Evolutionary conservation across 2,329 filamentous ascomycete genomes (phyloP).

Genomic region (Fusarium beomiforme): DNA sequence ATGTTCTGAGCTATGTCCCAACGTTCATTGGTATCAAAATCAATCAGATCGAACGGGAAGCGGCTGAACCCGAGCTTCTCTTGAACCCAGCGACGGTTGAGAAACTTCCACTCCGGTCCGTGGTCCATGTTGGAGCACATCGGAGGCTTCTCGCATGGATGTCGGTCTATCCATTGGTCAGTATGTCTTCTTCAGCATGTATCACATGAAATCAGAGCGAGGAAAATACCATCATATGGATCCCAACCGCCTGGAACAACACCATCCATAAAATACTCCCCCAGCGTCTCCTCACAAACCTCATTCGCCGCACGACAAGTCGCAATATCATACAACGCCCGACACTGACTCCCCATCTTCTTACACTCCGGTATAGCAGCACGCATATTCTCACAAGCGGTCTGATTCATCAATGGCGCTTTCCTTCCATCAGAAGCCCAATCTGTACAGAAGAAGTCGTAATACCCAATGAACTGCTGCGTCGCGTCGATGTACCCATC

Average conservation of each 20-base stretch:
- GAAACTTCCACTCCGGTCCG: conserved; percentile 18
- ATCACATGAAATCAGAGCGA: background rate
- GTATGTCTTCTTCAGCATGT: accelerated
- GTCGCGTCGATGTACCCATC: conserved; percentile 32
- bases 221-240: conserved; percentile 17
- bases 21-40: conserved; percentile 5
- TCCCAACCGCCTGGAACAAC: conserved; percentile 20
- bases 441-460: conserved; percentile 27
- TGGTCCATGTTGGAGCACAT: conserved; percentile 19
- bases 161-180: background rate
- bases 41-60: conserved; percentile 10
- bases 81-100: conserved; percentile 24
- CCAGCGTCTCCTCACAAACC: conserved; percentile 11
- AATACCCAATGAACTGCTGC: conserved; percentile 16
- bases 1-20: conserved; percentile 16
- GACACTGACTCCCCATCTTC: background rate
- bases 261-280: conserved; percentile 11
- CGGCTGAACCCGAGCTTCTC: conserved; percentile 13
- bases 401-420: conserved; percentile 17
- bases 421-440: conserved; percentile 17
- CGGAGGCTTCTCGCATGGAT: conserved; percentile 11
- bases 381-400: conserved; percentile 14
- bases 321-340: background rate
- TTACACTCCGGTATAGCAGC: conserved; percentile 24
- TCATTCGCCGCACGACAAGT: conserved; percentile 19